phyloP scores from a whole-genome alignment of 495 filamentous ascomycete species.

The Coniosporium apollinis region DNA sequence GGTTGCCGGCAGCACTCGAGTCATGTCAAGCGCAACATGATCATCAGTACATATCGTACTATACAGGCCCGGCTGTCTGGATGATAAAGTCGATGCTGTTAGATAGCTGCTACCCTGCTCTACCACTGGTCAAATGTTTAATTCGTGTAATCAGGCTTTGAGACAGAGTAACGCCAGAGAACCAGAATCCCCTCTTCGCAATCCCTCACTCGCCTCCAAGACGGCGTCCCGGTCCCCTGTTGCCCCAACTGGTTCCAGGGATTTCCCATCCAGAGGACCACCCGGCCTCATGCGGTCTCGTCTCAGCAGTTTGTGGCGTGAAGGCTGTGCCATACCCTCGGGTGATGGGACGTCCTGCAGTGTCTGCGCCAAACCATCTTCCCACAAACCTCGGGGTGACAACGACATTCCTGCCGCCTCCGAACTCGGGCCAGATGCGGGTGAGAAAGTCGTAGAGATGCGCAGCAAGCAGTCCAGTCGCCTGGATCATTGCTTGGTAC shows the following conservation, averaged over 20 bases:
- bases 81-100: too few relatives aligned
- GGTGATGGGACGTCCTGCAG: slow-evolving; percentile 21
- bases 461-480: slow-evolving; percentile 59
- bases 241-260: slow-evolving; percentile 5
- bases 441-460: slow-evolving; percentile 78
- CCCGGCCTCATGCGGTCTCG: background rate
- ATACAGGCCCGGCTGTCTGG: too few relatives aligned
- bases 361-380: slow-evolving; percentile 37
- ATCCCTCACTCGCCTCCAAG: slow-evolving; percentile 8
- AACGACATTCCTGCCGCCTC: slow-evolving; percentile 56
- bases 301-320: too few relatives aligned
- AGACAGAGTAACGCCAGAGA: too few relatives aligned
- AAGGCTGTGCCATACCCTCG: slow-evolving; percentile 43
- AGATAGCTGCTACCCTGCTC: too few relatives aligned
- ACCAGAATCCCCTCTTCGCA: too few relatives aligned
- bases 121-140: too few relatives aligned
- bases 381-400: slow-evolving; percentile 50
- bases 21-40: too few relatives aligned
- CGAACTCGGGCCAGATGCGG: slow-evolving; percentile 66
- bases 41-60: too few relatives aligned
- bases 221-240: slow-evolving; percentile 7
- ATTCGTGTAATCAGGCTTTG: too few relatives aligned
- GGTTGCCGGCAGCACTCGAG: too few relatives aligned
- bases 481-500: slow-evolving; percentile 32
- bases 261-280: slow-evolving; percentile 5